Conservation (phyloP, 805 yeast genomes). For the Myxozyma mucilagina region DNA sequence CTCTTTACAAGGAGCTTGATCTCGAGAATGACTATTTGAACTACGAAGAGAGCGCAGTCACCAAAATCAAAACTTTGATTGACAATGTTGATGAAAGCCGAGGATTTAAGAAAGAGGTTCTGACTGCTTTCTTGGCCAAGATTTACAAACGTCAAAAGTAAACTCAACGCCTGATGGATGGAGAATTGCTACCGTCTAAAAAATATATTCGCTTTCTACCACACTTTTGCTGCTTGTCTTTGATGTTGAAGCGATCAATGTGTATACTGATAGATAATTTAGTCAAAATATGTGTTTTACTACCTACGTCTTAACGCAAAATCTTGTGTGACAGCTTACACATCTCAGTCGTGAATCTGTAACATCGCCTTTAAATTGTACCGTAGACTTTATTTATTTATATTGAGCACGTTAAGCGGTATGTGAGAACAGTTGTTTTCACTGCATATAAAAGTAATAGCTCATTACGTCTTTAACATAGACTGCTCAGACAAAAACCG, state of each 20-base stretch:
- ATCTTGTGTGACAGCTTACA: too few relatives aligned
- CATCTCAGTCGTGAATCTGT: too few relatives aligned
- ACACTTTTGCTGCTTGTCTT: background rate
- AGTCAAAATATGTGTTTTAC: background rate
- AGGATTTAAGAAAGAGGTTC: constrained; percentile 89
- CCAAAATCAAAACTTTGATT: constrained; percentile 63
- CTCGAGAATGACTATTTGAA: constrained; percentile 69
- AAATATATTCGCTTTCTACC: background rate
- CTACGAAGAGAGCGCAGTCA: constrained; percentile 79
- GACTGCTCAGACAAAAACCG: too few relatives aligned
- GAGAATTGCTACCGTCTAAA: background rate
- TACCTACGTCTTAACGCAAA: too few relatives aligned
- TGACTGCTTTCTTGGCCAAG: constrained; percentile 80
- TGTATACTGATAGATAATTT: too few relatives aligned
- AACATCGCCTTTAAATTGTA: too few relatives aligned
- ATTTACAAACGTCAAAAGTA: constrained; percentile 92
- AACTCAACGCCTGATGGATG: background rate
- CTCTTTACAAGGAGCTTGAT: constrained; percentile 70
- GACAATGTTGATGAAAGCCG: constrained; percentile 79
- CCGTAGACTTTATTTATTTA: too few relatives aligned
- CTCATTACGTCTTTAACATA: too few relatives aligned
- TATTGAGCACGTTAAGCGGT: too few relatives aligned
- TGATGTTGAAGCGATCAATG: background rate
- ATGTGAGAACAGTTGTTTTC: too few relatives aligned
- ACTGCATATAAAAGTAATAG: too few relatives aligned